Conservation (phyloP, 371 early-diverging fungal genomes). For the Mortierella sp. region DNA sequence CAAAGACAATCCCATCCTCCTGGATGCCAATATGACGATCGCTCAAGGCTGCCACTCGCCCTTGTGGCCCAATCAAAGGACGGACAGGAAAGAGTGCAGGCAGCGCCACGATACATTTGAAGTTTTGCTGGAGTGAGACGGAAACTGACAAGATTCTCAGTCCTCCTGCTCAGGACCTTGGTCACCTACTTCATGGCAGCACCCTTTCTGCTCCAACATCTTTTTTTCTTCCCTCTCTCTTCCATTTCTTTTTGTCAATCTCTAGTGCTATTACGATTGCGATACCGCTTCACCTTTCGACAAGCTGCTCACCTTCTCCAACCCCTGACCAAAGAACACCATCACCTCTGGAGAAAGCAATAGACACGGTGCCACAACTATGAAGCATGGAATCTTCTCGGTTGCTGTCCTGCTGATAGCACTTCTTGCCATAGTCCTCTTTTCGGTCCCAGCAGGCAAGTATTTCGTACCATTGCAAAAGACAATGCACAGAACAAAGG, state of each 20-base stretch:
- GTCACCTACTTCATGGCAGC: neutral
- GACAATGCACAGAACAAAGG: neutral
- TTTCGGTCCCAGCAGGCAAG: constrained; percentile 18
- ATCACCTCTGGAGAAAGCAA: neutral
- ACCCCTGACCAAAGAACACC: neutral
- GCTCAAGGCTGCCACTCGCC: too few relatives aligned
- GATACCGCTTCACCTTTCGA: neutral
- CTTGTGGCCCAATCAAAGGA: too few relatives aligned
- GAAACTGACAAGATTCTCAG: constrained; percentile 5
- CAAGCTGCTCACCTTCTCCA: neutral
- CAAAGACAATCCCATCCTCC: too few relatives aligned
- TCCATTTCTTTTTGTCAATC: neutral
- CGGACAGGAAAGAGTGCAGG: too few relatives aligned
- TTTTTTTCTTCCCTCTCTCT: neutral
- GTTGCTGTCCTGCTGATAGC: neutral
- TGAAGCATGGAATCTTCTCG: constrained; percentile 6
- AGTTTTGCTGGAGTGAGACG: neutral
- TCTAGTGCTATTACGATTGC: neutral
- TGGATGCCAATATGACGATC: too few relatives aligned
- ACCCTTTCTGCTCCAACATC: neutral
- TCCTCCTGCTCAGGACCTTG: neutral
- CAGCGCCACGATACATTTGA: too few relatives aligned
- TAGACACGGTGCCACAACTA: neutral
- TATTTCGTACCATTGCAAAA: neutral
- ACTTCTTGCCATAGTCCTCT: neutral